phyloP scores from a whole-genome alignment of 169 alveolate species.

The Eimeria praecox region DNA sequence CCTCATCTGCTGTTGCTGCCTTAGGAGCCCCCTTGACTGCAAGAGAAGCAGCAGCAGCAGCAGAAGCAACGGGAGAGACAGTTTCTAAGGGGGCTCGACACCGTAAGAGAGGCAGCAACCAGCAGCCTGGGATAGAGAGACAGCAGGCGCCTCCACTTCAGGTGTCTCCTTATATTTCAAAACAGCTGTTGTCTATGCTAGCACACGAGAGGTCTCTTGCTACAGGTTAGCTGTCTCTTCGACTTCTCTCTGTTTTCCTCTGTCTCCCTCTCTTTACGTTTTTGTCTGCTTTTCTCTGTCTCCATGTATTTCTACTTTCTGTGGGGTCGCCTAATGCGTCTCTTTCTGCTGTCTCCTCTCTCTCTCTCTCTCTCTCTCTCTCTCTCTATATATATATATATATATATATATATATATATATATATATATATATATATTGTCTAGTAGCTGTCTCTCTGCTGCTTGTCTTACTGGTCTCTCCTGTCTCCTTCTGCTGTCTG shows the following conservation, averaged over 20 bases:
- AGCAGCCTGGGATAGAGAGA: not conserved
- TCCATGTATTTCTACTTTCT: not conserved
- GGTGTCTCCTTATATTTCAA: not conserved
- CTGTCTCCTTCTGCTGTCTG: not conserved
- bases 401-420: too few species aligned
- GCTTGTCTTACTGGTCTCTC: not conserved
- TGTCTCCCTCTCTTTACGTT: not conserved
- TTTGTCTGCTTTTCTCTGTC: not conserved
- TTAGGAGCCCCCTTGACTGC: not conserved
- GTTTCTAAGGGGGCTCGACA: not conserved
- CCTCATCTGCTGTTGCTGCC: conserved; percentile 42
- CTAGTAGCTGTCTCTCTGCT: not conserved
- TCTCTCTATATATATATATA: too few species aligned
- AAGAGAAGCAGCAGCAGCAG: conserved; percentile 56
- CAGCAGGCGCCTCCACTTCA: not conserved
- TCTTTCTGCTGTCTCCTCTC: not conserved
- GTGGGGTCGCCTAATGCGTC: not conserved
- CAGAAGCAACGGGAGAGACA: conserved; percentile 36
- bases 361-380: not conserved
- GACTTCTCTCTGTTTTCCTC: not conserved
- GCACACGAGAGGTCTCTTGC: conserved; percentile 49
- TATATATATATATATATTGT: too few species aligned
- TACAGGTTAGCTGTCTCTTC: not conserved
- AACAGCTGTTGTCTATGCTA: not conserved
- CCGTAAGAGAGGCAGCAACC: not conserved